These are phyloP conservation scores for Microthyrium microscopicum DNA, from an alignment of 2,329 filamentous ascomycete genomes.

Conservation along the genomic window DNA sequence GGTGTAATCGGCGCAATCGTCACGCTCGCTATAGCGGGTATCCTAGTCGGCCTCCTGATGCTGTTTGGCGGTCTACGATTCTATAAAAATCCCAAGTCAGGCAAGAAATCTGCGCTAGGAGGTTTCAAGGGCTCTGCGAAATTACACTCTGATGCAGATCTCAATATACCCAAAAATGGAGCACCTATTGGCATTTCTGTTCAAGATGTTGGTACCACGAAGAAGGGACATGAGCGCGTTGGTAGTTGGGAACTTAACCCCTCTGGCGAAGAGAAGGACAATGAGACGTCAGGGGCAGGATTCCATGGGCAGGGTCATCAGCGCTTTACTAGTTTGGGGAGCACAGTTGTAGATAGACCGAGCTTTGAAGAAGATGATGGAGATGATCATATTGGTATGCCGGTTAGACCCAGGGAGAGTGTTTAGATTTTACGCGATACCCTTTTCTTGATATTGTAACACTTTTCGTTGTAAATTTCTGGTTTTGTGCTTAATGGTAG, in stretches of 20 bases:
- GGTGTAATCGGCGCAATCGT: slow-evolving; percentile 41
- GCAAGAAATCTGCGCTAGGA: slow-evolving; percentile 22
- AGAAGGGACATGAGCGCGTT: slow-evolving; percentile 32
- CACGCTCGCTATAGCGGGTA: slow-evolving; percentile 28
- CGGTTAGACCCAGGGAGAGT: slow-evolving; percentile 30
- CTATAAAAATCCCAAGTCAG: slow-evolving; percentile 19
- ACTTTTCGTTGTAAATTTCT: too few species aligned
- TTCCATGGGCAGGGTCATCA: too few species aligned
- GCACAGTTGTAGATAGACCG: slow-evolving; percentile 18
- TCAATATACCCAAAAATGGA: slow-evolving; percentile 29
- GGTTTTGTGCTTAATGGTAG: too few species aligned
- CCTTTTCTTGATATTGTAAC: too few species aligned
- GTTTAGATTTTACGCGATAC: too few species aligned
- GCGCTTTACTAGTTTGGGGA: slow-evolving; percentile 4
- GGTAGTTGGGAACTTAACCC: slow-evolving; percentile 44
- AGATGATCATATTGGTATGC: slow-evolving; percentile 19
- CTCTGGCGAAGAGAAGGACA: slow-evolving; percentile 15
- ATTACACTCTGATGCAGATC: slow-evolving; percentile 36
- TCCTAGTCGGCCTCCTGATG: slow-evolving; percentile 23
- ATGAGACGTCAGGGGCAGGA: not conserved
- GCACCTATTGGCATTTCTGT: slow-evolving; percentile 12
- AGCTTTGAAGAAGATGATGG: slow-evolving; percentile 31
- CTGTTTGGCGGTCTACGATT: slow-evolving; percentile 6
- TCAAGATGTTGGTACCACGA: slow-evolving; percentile 17
- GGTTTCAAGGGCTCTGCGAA: slow-evolving; percentile 41